Evolutionary conservation across 139 green algal species (phyloP).

Genomic region (Eudorina sp.): DNA sequence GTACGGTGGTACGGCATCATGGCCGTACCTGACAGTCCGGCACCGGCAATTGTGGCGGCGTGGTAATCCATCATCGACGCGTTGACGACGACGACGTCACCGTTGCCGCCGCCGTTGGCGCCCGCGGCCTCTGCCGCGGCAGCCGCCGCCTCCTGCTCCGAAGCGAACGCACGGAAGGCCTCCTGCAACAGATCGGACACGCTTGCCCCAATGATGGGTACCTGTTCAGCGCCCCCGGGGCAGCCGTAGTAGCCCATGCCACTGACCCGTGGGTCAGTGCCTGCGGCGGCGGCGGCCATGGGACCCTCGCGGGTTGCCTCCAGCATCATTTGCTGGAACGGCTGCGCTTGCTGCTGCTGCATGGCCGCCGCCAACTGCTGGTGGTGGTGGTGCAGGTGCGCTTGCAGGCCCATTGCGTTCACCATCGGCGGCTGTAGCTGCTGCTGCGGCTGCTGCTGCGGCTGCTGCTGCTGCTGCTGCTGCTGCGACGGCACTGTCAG

Average conservation of each 20-base stretch:
- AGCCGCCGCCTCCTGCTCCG: background rate
- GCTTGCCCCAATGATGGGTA: background rate
- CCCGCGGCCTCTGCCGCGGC: background rate
- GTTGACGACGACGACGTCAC: background rate
- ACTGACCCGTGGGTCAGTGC: background rate
- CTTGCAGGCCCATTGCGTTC: too few relatives aligned
- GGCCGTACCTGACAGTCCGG: background rate
- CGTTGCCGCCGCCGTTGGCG: background rate
- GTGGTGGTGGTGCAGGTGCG: too few relatives aligned
- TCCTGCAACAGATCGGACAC: background rate
- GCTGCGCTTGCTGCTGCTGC: background rate
- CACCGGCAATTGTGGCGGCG: background rate
- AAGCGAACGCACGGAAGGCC: background rate
- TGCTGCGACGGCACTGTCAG: background rate
- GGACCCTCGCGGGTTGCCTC: background rate
- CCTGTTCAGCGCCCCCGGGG: background rate
- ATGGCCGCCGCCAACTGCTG: background rate
- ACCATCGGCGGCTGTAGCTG: background rate
- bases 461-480: background rate
- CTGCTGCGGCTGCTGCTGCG: background rate
- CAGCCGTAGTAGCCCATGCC: background rate
- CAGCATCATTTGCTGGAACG: constrained; percentile 1
- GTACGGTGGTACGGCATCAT: constrained; percentile 1
- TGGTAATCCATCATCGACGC: constrained; percentile 6
- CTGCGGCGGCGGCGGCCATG: background rate